A percentile compares a stretch with the other conserved stretches of the same genome.
These are phyloP conservation scores for Meyerozyma carpophila DNA, from an alignment of 1,139 yeast genomes.

Conservation along the genomic window DNA sequence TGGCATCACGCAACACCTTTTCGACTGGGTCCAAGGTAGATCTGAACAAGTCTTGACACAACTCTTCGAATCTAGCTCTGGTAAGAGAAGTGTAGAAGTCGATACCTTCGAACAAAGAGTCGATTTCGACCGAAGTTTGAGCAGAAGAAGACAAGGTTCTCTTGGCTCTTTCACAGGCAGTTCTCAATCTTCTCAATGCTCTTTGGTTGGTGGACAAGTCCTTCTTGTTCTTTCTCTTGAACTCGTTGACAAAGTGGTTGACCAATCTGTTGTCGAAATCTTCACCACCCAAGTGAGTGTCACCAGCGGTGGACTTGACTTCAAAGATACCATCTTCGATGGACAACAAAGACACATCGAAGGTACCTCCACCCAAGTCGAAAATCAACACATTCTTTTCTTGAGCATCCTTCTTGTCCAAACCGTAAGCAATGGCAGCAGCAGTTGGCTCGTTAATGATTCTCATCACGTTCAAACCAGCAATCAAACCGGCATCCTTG, in stretches of 20 bases:
- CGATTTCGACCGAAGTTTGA: conserved; percentile 34
- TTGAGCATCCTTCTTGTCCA: conserved; percentile 63
- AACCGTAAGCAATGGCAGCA: conserved; percentile 60
- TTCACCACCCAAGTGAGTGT: conserved; percentile 98
- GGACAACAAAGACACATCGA: conserved; percentile 88
- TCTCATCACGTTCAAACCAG: conserved; percentile 56
- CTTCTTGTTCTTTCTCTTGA: conserved; percentile 37
- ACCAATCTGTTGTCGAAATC: conserved; percentile 47
- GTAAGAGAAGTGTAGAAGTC: conserved; percentile 37
- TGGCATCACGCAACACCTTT: conserved; percentile 35
- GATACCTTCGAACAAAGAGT: conserved; percentile 33
- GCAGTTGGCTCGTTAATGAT: conserved; percentile 61
- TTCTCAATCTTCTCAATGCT: conserved; percentile 37
- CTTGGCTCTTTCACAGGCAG: conserved; percentile 39
- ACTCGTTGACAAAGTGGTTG: conserved; percentile 30
- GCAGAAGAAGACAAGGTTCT: conserved; percentile 36
- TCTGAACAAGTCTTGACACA: conserved; percentile 36
- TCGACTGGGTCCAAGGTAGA: conserved; percentile 36
- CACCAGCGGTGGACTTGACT: conserved; percentile 98
- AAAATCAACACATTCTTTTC: conserved; percentile 83
- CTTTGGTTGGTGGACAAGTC: conserved; percentile 34
- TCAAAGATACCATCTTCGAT: conserved; percentile 96
- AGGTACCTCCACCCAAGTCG: conserved; percentile 98
- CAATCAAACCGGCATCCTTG: conserved; percentile 58
- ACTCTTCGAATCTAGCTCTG: conserved; percentile 38